Evolutionary conservation across 768 basidiomycete genomes (phyloP), one percentile per base, ranked within the genome.

Genomic region (Xerocomellus intermedius): DNA sequence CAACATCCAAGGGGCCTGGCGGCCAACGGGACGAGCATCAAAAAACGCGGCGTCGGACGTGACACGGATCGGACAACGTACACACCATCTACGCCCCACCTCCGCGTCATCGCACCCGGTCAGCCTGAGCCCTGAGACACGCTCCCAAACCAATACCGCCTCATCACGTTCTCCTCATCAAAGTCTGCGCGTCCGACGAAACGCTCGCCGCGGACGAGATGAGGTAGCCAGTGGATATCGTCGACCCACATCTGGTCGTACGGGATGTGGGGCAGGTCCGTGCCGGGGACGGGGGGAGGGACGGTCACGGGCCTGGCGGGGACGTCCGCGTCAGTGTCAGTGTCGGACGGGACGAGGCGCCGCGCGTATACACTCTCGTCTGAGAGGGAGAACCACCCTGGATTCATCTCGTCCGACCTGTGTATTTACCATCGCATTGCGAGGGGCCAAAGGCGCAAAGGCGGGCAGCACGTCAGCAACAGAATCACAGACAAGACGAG

Each of bases 341-440:
- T 4, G 41, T 26, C 24, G n/a, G 50, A 42, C 19, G 47, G 42
- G 22, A 59, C 54, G 36, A 19, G 28, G 33, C 36, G 38, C 2
- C 53, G 48, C 49, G 48, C 56, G 30, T 62, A 45, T 17, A 68
- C n/a, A 10, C 66, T 68, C 0, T 60, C 60, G 14, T 64, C 52
- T 9, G 67, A 58, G 57, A 58, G 62, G 54, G 78, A 71, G 65
- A 91, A 93, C 92, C 92, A 95, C 63, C 83, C 67, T 0, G 93
- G 93, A 19, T 77, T 78, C 92, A 95, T 95, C 67, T 95, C 93
- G 32, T 94, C 91, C 0, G 88, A 84, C 62, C 92, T 94, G 57
- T 2, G n/a, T 32, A 26, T 37, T 19, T n/a, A 19, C 3, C 17
- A 24, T 26, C 52, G 10, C 22, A 24, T 52, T 30, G 44, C 33